Base-by-base conservation (phyloP, 73 alveolate species). In the Stentor roeselii region DNA sequence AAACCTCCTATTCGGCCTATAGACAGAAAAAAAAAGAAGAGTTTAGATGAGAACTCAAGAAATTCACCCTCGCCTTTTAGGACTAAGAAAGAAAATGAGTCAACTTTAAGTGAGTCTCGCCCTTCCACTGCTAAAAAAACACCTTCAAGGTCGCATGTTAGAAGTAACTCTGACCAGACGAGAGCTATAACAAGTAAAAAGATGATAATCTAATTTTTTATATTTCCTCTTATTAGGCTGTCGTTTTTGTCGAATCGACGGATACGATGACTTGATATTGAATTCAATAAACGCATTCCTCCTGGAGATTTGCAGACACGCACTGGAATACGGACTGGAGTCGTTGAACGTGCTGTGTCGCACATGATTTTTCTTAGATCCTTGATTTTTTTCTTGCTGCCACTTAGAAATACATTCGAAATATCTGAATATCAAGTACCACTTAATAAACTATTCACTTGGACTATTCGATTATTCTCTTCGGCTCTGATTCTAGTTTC, bases 101-200 rank as follows among this genome's bases (percentile, higher is more conserved):
- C 67, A 50, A 50, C 67, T 11, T 50, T 6, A 21, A 50, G 67
- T 50, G 67, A 50, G 21, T 50, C 67, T 11, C 6, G 67, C 6
- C 67, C 67, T 50, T 50, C 67, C 6, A 50, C 67, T 11, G 67
- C 67, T 50, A 50, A 50, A 34, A 67, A 67, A 32, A 67, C 37
- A 21, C 41, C 80, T 21, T 32, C 80, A 67, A 67, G 37, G 34
- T 15, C 42, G 50, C 80, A 67, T 67, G 37, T 67, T 21, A n/a
- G 80, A 30, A 67, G 80, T 34, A 21, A 27, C 41, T 67, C 80
- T 0, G 80, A 67, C 37, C 80, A 67, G 34, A 1, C 37, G 14
- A n/a, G 80, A 21, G 42, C 80, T 67, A 67, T 21, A 27, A 21
- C 50, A 0, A 67, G n/a, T 67, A 67, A 67, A 67, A 67, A 50